Percentiles rank a stretch among this genome's conserved stretches.
Evolutionary conservation across 805 yeast genomes (phyloP).

Genomic region (Kodamaea kakaduensis): DNA sequence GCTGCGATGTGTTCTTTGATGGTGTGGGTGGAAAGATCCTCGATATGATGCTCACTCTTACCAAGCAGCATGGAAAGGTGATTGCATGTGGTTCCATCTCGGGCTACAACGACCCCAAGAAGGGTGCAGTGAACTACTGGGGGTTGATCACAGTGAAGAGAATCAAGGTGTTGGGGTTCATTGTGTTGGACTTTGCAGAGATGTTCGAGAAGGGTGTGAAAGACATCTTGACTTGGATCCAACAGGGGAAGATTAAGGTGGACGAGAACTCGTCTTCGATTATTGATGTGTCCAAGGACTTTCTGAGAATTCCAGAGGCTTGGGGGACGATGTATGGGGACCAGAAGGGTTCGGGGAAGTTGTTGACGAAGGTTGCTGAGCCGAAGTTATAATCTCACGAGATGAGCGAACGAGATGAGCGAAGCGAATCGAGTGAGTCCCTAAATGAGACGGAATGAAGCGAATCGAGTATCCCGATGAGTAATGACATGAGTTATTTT

Average conservation of each 20-base stretch:
- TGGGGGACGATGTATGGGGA: constrained; percentile 47
- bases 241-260: constrained; percentile 39
- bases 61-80: constrained; percentile 41
- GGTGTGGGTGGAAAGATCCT: constrained; percentile 62
- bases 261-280: constrained; percentile 15
- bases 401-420: neutral
- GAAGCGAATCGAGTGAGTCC: neutral
- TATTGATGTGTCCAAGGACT: constrained; percentile 23
- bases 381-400: constrained; percentile 3
- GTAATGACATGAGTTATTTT: too few relatives aligned
- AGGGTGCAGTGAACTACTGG: constrained; percentile 38
- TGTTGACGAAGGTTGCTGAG: constrained; percentile 40
- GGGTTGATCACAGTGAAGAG: constrained; percentile 45
- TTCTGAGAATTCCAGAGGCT: constrained; percentile 40
- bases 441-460: too few relatives aligned
- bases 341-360: constrained; percentile 46
- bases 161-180: constrained; percentile 50
- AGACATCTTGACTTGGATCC: constrained; percentile 33
- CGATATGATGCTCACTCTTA: constrained; percentile 37
- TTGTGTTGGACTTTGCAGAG: constrained; percentile 41
- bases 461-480: too few relatives aligned
- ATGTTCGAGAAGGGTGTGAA: constrained; percentile 36
- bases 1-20: constrained; percentile 51
- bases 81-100: constrained; percentile 65
- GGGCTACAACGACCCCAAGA: constrained; percentile 46